Base-by-base conservation (phyloP, 208 protist genomes). In the Phytomonas sp. region DNA sequence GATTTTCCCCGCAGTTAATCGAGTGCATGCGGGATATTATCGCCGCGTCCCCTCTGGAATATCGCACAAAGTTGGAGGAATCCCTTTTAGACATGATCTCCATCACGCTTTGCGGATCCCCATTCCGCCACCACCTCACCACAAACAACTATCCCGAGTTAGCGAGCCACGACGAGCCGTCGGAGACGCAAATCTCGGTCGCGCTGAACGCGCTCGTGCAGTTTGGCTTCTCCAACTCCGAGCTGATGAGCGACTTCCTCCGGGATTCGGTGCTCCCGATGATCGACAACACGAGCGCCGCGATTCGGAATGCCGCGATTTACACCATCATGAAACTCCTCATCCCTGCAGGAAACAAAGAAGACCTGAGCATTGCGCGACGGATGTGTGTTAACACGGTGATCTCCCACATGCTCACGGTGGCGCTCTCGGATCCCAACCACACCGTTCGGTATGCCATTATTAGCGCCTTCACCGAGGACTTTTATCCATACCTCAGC, bases 1-100 rank as follows among this genome's bases (percentile, higher is more conserved):
- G 90, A n/a, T 79, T 96, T 8, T 96, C 90, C 0, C 75, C 86
- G 31, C 81, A 91, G 60, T 76, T 96, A 56, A 88, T 92, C 46
- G 85, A 93, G 72, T 87, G 81, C 63, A 92, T 96, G 87, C 70
- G 84, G 15, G 78, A 84, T 64, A 92, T 96, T 70, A 91, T 93
- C 66, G 68, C 87, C 2, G 76, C 80, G 17, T 85, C 85, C 20
- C 81, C 74, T 60, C 60, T 60, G 37, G 73, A 82, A 71, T 88
- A 89, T 68, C 83, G 84, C 29, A 74, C 75, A 26, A 88, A 87
- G 71, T 66, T 96, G 53, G 87, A 93, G 69, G 85, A 93, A 69
- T 82, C 80, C 31, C 68, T 96, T 66, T 80, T 96, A 13, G 90
- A 96, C 71, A 88, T 92, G 82, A 96, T 96, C 73, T 96, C 90